A percentile compares a stretch with the other conserved stretches of the same genome.
Conservation (phyloP, 2,329 filamentous ascomycete genomes). For the Peltaster fructicola region DNA sequence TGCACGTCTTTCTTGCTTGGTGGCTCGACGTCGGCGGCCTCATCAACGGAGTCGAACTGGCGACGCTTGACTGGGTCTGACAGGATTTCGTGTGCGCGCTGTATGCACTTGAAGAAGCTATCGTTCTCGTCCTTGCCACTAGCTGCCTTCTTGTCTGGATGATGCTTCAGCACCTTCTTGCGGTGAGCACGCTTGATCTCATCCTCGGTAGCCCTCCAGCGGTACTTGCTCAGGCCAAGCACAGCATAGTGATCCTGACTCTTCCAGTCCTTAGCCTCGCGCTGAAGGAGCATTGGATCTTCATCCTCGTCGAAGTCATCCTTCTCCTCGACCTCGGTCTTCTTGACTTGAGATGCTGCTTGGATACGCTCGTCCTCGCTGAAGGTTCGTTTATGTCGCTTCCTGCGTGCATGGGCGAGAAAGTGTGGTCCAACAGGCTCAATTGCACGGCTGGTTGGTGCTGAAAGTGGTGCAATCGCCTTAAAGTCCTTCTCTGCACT, state of each 20-base stretch:
- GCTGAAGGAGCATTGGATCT: conserved; percentile 77
- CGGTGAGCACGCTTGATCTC: conserved; percentile 98
- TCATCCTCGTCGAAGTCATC: conserved; percentile 86
- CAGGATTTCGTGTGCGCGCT: conserved; percentile 89
- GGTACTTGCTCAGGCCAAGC: conserved; percentile 80
- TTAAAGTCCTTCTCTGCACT: conserved; percentile 84
- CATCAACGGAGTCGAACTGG: conserved; percentile 93
- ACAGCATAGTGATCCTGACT: conserved; percentile 96
- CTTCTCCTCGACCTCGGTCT: conserved; percentile 84
- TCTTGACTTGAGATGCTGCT: conserved; percentile 87
- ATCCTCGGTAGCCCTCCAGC: conserved; percentile 82
- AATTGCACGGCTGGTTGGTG: conserved; percentile 67
- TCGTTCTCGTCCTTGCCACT: conserved; percentile 77
- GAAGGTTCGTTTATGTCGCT: conserved; percentile 82
- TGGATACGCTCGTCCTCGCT: conserved; percentile 97
- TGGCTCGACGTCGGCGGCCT: conserved; percentile 78
- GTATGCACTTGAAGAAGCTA: conserved; percentile 99
- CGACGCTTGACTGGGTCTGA: conserved; percentile 81
- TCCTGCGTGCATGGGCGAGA: conserved; percentile 87
- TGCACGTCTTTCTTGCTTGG: conserved; percentile 79
- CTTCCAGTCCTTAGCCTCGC: conserved; percentile 99
- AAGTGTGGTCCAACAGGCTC: conserved; percentile 97
- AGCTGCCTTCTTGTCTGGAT: conserved; percentile 97
- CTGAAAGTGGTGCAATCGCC: conserved; percentile 56
- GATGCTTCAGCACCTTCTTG: conserved; percentile 98